A percentile compares a stretch with the other conserved stretches of the same genome.
These are phyloP conservation scores for Aspergillus pseudotamarii DNA, from an alignment of 2,329 filamentous ascomycete genomes.

Conservation along the genomic window DNA sequence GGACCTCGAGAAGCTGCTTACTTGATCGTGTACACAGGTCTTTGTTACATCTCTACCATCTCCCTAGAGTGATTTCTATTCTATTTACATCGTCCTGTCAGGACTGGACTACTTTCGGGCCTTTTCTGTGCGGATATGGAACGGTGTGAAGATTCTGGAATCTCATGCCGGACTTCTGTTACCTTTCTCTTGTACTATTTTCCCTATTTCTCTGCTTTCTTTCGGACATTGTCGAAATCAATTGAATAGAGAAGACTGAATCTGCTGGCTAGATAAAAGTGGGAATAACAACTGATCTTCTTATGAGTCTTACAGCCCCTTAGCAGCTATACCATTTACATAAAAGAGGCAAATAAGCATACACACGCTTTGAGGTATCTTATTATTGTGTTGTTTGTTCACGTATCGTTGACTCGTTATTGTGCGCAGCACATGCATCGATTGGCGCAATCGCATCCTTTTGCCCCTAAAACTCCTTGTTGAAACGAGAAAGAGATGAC, in stretches of 20 bases:
- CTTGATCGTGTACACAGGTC: not conserved
- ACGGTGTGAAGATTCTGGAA: not conserved
- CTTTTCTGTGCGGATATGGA: not conserved
- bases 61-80: not conserved
- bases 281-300: not conserved
- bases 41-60: not conserved
- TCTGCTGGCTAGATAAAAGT: not conserved
- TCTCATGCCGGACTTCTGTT: not conserved
- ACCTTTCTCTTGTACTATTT: not conserved
- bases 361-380: not conserved
- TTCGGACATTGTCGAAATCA: not conserved
- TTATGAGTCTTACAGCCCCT: not conserved
- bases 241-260: not conserved
- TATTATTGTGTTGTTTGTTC: not conserved
- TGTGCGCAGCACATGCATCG: not conserved
- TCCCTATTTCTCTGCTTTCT: not conserved
- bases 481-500: not conserved
- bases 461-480: not conserved
- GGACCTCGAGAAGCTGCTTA: slow-evolving; percentile 45
- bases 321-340: not conserved
- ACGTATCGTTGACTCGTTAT: not conserved
- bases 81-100: not conserved
- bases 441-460: not conserved
- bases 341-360: not conserved
- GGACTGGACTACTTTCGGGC: not conserved